phyloP scores from a whole-genome alignment of 345 rosid genomes.

The Arabidopsis suecica region DNA sequence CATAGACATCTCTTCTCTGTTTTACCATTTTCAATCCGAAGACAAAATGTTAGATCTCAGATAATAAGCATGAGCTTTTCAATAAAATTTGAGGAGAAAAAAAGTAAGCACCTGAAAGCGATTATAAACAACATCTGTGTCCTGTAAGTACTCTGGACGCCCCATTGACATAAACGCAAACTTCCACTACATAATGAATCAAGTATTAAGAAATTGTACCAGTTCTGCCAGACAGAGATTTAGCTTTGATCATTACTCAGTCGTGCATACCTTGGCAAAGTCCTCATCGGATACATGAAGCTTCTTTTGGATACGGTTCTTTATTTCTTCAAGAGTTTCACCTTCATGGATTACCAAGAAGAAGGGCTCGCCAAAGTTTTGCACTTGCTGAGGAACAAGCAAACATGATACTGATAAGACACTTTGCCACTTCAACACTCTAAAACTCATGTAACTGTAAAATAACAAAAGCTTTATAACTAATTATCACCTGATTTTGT shows the following conservation, averaged over 20 bases:
- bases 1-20: constrained; percentile 88
- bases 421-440: not conserved
- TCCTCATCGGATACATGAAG: constrained; percentile 94
- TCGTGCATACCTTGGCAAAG: constrained; percentile 75
- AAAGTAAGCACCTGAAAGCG: constrained; percentile 76
- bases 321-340: constrained; percentile 83
- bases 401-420: constrained; percentile 23
- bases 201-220: not conserved
- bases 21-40: constrained; percentile 21
- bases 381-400: constrained; percentile 67
- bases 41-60: not conserved
- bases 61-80: not conserved
- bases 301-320: constrained; percentile 84
- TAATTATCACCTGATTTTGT: constrained; percentile 69
- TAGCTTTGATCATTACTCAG: not conserved
- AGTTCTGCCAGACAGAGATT: not conserved
- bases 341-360: constrained; percentile 93
- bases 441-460: not conserved
- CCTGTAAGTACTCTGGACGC: constrained; percentile 91
- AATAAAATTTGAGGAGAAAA: not conserved
- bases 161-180: constrained; percentile 88
- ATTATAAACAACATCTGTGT: constrained; percentile 71
- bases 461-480: constrained; percentile 2
- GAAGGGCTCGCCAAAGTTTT: constrained; percentile 97
- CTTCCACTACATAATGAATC: constrained; percentile 70